Evolutionary conservation across 768 basidiomycete genomes (phyloP), one percentile per base, ranked within the genome.

Genomic region (Naematelia aurantialba): DNA sequence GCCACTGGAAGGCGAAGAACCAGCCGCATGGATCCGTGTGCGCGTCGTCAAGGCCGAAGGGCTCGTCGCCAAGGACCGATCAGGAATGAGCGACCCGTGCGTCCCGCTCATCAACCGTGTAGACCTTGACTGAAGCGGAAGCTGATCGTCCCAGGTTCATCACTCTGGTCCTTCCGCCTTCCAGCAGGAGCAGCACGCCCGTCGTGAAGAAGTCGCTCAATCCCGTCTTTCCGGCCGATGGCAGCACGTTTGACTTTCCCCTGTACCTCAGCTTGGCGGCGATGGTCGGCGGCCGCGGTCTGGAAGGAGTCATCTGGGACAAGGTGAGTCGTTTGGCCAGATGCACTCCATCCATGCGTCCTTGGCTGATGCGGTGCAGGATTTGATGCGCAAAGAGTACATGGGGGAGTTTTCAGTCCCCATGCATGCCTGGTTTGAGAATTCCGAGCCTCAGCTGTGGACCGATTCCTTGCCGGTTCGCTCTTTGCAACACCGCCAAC

Each of bases 251-350:
- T 73, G 89, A 94, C 59, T 90, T 93, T 66, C 88, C 91, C 0
- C 81, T 96, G 17, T 89, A 88, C 66, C 81, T 87, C 17, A 87
- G 86, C 14, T 81, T 88, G 25, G 85, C 86, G 0, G 73, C 70
- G 1, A 58, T 71, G 12, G 62, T 76, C 24, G 69, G 72, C 14
- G 72, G 72, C 4, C 52, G 74, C 26, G 75, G 77, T 2, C 29
- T 97, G 45, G 92, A 97, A 76, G 80, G 91, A 30, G 86, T 96
- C 12, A 82, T 92, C 0, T 99, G 94, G 93, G 92, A 93, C 78
- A 91, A 87, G 79, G 93, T 69, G 29, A 51, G 73, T 49, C 8
- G n/a, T n/a, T 31, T 25, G 34, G 34, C 46, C 30, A 13, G 26
- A 17, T 13, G 21, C 22, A 26, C 31, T 14, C 13, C 29, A 45